A percentile compares a stretch with the other conserved stretches of the same genome.
Conservation (phyloP, 1,284 basidiomycete genomes). For the Moesziomyces aphidis region DNA sequence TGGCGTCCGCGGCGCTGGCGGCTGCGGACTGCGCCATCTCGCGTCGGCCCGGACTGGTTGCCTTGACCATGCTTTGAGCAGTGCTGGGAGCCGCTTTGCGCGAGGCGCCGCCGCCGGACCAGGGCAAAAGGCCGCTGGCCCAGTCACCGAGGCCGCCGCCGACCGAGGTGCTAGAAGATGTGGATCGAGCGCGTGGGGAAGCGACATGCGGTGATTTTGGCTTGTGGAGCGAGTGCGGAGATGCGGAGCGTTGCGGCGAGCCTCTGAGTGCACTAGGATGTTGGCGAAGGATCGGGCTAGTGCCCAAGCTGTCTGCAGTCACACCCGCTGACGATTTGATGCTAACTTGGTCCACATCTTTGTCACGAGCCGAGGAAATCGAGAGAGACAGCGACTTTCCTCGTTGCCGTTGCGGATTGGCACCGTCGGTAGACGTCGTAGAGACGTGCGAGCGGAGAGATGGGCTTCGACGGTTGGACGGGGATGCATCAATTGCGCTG, state of each 20-base stretch:
- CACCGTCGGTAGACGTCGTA: conserved; percentile 14
- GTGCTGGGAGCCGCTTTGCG: conserved; percentile 46
- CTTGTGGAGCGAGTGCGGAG: conserved; percentile 26
- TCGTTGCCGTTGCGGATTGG: conserved; percentile 15
- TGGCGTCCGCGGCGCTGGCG: conserved; percentile 12
- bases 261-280: conserved; percentile 8
- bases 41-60: conserved; percentile 41
- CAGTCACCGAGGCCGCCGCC: conserved; percentile 44
- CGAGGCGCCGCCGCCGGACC: conserved; percentile 35
- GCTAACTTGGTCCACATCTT: conserved; percentile 22
- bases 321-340: conserved; percentile 33
- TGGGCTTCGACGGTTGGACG: conserved; percentile 21
- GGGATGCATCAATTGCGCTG: conserved; percentile 3
- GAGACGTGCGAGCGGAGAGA: conserved; percentile 29
- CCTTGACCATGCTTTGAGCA: conserved; percentile 48
- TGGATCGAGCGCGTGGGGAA: conserved; percentile 24
- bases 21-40: conserved; percentile 25
- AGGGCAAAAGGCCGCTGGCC: conserved; percentile 52
- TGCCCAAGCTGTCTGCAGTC: conserved; percentile 23
- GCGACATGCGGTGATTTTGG: conserved; percentile 15
- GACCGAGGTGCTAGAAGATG: conserved; percentile 24
- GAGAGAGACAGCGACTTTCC: conserved; percentile 37
- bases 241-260: conserved; percentile 27
- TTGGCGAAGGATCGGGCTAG: conserved; percentile 24
- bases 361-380: conserved; percentile 24